These are phyloP conservation scores for Clonostachys rhizophaga DNA, from an alignment of 2,329 filamentous ascomycete species.

Conservation along the genomic window DNA sequence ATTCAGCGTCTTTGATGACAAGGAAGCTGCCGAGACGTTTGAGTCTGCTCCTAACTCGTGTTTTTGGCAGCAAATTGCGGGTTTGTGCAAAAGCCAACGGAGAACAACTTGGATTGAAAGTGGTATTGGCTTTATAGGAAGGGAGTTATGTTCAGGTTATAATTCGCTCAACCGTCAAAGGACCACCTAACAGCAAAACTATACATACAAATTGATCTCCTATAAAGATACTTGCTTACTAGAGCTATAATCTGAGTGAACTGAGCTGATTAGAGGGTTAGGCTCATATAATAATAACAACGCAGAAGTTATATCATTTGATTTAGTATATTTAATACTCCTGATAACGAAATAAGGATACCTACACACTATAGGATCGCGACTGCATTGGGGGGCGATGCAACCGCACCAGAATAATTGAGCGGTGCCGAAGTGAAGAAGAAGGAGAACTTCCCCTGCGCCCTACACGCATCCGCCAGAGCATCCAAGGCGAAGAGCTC, in stretches of 20 bases:
- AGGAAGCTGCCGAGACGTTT: too few relatives aligned
- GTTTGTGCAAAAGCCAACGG: too few relatives aligned
- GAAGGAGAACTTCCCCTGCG: slow-evolving; percentile 7
- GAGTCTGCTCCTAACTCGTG: too few relatives aligned
- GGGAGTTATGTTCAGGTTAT: background rate
- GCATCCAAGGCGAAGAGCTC: slow-evolving; percentile 18
- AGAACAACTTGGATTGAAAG: slow-evolving; percentile 3
- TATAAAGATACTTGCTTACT: too few relatives aligned
- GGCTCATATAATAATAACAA: too few relatives aligned
- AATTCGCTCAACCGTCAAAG: too few relatives aligned
- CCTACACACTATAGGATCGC: slow-evolving; percentile 7
- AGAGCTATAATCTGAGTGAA: background rate
- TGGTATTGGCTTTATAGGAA: slow-evolving; percentile 4
- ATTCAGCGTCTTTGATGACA: too few relatives aligned
- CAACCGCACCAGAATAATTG: slow-evolving; percentile 9
- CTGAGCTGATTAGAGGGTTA: too few relatives aligned
- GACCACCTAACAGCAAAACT: too few relatives aligned
- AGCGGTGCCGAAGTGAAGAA: slow-evolving; percentile 11
- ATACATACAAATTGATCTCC: too few relatives aligned
- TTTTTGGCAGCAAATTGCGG: too few relatives aligned
- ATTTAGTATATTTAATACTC: background rate
- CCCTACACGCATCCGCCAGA: slow-evolving; percentile 9
- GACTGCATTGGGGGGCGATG: slow-evolving; percentile 9
- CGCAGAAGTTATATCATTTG: background rate
- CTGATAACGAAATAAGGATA: too few relatives aligned